Evolutionary conservation across 2,329 filamentous ascomycete species (phyloP), one percentile per base, ranked within the genome.

Genomic region (Nemania serpens): DNA sequence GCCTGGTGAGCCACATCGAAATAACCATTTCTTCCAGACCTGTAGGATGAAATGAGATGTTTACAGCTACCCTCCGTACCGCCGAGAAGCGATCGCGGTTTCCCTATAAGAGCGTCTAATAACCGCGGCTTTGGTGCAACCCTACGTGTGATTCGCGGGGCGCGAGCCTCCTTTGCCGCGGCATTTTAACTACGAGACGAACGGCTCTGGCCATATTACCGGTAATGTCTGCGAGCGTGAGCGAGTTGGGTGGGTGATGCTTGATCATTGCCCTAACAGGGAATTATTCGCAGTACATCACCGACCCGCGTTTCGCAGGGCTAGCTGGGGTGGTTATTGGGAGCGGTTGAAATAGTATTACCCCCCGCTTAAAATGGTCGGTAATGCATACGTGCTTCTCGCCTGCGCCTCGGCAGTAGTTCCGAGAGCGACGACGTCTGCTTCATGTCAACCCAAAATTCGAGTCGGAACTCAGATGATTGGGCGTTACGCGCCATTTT

Each of bases 11-110:
- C 45, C 45, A 4, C 36, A 34, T 52, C 18, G 34, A 59, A 57
- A 62, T 62, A 59, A 25, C 59, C 62, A 62, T 62, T 62, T 62
- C 55, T 64, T 59, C 62, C 55, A 62, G 48, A 22, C 58, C 55
- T 61, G 54, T 58, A 62, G 58, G 59, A 49, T 62, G 51, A 61
- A 56, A 51, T 41, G 25, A 53, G 37, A 41, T 46, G 48, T 62
- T 53, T 49, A 58, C 54, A 20, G 36, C 18, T 6, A 52, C 17
- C 43, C 51, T 59, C 58, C 55, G 50, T 50, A 56, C n/a, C 50
- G 39, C 55, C 51, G 62, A 58, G 55, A 53, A 54, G 34, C 33
- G 55, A 61, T 55, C 45, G 37, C 39, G 58, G 45, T 39, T 20
- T 18, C 52, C n/a, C 37, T 39, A 61, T 43, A 63, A 36, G 37